These are phyloP conservation scores for Pezizomycotina sp. DNA, from an alignment of 2,329 filamentous ascomycete species.

Conservation along the genomic window DNA sequence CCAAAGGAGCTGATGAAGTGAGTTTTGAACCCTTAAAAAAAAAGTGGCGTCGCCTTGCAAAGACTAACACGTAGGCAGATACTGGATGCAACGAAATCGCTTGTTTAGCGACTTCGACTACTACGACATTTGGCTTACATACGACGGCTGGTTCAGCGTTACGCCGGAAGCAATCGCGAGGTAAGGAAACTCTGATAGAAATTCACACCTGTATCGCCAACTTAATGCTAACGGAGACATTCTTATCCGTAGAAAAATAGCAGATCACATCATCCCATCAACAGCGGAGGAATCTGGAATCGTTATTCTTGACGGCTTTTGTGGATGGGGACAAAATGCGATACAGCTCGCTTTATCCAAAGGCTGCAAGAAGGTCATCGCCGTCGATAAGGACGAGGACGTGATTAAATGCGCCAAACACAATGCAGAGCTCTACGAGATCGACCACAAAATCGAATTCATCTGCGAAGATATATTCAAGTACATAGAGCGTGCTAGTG, in stretches of 20 bases:
- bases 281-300: conserved; percentile 32
- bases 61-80: conserved; percentile 37
- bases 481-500: conserved; percentile 35
- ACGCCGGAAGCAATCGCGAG: conserved; percentile 82
- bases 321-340: conserved; percentile 78
- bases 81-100: conserved; percentile 75
- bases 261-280: conserved; percentile 21
- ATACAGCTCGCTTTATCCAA: conserved; percentile 80
- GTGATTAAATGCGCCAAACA: conserved; percentile 80
- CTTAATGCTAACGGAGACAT: conserved; percentile 5
- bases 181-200: conserved; percentile 34
- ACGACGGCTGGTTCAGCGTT: conserved; percentile 91
- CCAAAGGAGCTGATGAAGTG: conserved; percentile 16
- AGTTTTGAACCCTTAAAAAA: background rate
- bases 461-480: conserved; percentile 75
- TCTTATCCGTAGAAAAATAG: conserved; percentile 43
- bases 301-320: conserved; percentile 73
- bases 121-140: conserved; percentile 76
- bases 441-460: conserved; percentile 65
- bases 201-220: conserved; percentile 1
- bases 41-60: background rate
- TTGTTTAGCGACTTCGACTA: conserved; percentile 80
- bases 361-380: conserved; percentile 69
- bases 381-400: conserved; percentile 66
- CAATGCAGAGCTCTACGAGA: conserved; percentile 74